Evolutionary conservation across 2,329 filamentous ascomycete species (phyloP).

Genomic region (Chaetomium globosum): DNA sequence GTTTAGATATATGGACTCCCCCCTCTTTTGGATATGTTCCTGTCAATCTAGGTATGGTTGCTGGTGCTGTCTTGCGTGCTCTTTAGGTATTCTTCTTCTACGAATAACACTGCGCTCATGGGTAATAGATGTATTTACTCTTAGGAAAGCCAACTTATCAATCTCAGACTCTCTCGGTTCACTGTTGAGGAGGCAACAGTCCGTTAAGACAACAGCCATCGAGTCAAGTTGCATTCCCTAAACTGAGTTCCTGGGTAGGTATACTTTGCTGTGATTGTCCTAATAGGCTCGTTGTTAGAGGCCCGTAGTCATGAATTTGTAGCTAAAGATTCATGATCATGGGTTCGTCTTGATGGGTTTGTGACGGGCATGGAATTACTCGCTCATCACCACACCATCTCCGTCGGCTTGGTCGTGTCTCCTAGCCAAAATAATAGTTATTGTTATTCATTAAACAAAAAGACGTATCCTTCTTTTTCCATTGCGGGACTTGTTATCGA

Average conservation of each 20-base stretch:
- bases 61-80: not conserved
- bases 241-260: not conserved
- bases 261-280: too few relatives aligned
- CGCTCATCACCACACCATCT: not conserved
- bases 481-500: not conserved
- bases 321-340: not conserved
- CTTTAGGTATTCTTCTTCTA: too few relatives aligned
- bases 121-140: not conserved
- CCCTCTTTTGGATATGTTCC: not conserved
- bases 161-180: too few relatives aligned
- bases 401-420: not conserved
- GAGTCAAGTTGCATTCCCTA: not conserved
- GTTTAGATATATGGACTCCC: not conserved
- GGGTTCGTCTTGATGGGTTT: too few relatives aligned
- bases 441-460: not conserved
- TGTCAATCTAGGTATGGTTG: not conserved
- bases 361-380: not conserved
- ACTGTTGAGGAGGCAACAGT: not conserved
- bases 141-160: not conserved
- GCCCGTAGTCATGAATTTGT: too few relatives aligned
- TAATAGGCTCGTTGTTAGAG: too few relatives aligned
- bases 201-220: not conserved
- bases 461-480: not conserved
- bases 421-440: not conserved
- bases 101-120: too few relatives aligned